Evolutionary conservation across 495 filamentous ascomycete species (phyloP), one percentile per base, ranked within the genome.

Genomic region (Durotheca rogersii): DNA sequence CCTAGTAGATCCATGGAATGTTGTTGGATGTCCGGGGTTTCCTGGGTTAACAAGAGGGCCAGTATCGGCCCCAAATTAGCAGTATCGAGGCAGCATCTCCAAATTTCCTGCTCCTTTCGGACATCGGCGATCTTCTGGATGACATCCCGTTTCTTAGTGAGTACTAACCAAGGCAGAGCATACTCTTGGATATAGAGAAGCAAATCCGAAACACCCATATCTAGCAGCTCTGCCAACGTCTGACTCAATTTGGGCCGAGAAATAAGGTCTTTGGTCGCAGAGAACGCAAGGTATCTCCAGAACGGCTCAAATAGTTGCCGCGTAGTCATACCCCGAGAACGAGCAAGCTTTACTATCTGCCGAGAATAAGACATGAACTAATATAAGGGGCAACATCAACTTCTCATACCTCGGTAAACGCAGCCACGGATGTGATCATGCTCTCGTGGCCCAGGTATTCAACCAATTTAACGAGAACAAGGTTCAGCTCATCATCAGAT

Each of bases 391-490:
- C 14, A 9, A 21, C 31, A 32, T 32, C 15, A 7, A 16, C 11
- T n/a, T 19, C 37, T 39, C 47, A 29, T 72, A 87, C 85, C 72
- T 94, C 89, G 55, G 86, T 87, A 65, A 87, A 91, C 7, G 91
- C 87, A 30, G 87, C 73, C 2, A 82, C 86, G 53, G 82, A 88
- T 3, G 96, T 72, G 4, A 95, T 79, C 12, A 82, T 78, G 65
- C 93, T 94, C 18, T 84, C 72, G 62, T 95, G 82, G 7, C 90
- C 92, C 1, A 97, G 74, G 61, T 91, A 96, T 27, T 94, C 86
- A 17, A 96, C 72, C 3, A 98, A 75, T 44, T 83, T 84, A 35
- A 94, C 71, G 23, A 98, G 75, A 27, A 89, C 87, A 39, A 96
- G 79, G 57, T 92, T 90, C 34, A 93, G 80, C 63, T 94, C 87